Base-by-base conservation (phyloP, 1,284 basidiomycete species). In the Ceratobasidium sp. region DNA sequence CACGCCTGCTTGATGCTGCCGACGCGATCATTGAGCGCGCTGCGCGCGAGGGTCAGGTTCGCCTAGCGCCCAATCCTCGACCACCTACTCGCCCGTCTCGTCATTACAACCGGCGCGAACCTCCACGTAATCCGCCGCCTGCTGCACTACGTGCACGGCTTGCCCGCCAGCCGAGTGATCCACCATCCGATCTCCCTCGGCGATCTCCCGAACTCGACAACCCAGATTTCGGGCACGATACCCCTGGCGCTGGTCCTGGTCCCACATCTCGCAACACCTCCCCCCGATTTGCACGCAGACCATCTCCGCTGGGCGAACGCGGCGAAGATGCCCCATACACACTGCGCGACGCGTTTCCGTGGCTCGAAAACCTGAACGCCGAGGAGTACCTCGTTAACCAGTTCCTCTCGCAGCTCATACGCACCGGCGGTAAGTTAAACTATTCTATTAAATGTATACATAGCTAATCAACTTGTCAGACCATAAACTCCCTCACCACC, bases 381-480 rank as follows among this genome's bases (percentile, higher is more conserved):
- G 64, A 66, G 26, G 64, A 66, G 45, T 66, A 66, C 45, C 64
- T 66, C 28, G 45, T 51, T 15, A 31, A 49, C 64, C 17, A 49
- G 47, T 51, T 49, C 45, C 45, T 66, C 17, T 66, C 47, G 45
- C 64, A 66, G 28, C 64, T 66, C 28, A 28, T 66, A 10, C 47
- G 64, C 13, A 66, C 64, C 23, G 64, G 64, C 13, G 64, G 64
- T 66, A 66, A 66, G 63, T 33, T 65, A n/a, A 6, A n/a, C 8
- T 35, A 33, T 10, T 31, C 35, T n/a, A 26, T 13, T 28, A 56
- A 39, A 39, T 42, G 23, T 35, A n/a, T 33, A 33, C 35, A 28
- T 23, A 8, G 54, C 35, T 60, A 28, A 42, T 42, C n/a, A 5
- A 60, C 37, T 7, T 11, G n/a, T 15, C 31, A 66, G 64, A 51